phyloP scores from a whole-genome alignment of 2,329 filamentous ascomycete species.

The Zymoseptoria pseudotritici region DNA sequence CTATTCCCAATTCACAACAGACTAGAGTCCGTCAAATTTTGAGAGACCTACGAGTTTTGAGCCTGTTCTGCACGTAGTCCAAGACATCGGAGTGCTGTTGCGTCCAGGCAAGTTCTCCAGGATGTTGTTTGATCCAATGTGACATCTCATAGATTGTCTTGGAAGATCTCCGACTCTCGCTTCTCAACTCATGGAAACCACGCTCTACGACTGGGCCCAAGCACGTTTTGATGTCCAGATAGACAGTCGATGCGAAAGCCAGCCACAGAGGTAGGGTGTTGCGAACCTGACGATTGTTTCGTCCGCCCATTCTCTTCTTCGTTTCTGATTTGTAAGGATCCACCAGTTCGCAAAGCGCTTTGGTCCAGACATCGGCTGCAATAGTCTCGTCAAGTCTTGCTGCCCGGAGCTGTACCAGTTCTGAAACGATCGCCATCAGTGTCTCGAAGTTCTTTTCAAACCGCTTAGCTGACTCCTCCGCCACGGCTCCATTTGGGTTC shows the following conservation, averaged over 20 bases:
- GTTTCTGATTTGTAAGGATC: neutral
- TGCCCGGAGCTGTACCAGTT: neutral
- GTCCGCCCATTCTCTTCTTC: conserved; percentile 2
- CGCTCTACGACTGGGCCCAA: neutral
- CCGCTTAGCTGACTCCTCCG: neutral
- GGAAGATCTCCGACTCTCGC: neutral
- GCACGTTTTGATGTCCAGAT: neutral
- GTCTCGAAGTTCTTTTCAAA: neutral
- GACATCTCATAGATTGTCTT: neutral
- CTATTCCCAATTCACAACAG: neutral
- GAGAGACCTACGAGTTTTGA: neutral
- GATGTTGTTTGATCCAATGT: neutral
- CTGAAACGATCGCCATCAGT: neutral
- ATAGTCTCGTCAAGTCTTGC: neutral
- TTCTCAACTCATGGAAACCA: neutral
- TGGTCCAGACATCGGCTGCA: neutral
- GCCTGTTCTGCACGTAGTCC: neutral
- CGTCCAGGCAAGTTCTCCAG: neutral
- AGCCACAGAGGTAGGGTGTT: conserved; percentile 1
- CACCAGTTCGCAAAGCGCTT: neutral
- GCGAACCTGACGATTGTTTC: neutral
- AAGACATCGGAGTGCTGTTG: neutral
- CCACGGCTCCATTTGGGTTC: neutral
- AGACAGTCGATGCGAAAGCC: conserved; percentile 1
- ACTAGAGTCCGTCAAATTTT: neutral